Evolutionary conservation across 78 protist genomes (phyloP).

Genomic region (Dictyostelium purpureum): DNA sequence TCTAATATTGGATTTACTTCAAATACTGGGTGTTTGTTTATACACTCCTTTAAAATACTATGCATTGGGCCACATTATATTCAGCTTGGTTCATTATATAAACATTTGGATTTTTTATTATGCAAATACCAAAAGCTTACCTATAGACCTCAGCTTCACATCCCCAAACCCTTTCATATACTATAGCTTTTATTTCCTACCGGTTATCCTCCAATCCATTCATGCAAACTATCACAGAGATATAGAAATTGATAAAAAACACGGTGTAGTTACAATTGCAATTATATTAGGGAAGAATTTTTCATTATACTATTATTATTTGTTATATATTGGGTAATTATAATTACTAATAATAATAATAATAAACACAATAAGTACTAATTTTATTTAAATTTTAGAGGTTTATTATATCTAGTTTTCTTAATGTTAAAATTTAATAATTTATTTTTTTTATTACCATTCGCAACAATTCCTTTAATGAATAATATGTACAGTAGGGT

Average conservation of each 20-base stretch:
- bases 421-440: conserved; percentile 9
- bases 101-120: conserved; percentile 7
- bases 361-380: no score
- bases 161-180: neutral
- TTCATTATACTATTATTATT: neutral
- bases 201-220: neutral
- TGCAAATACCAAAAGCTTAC: neutral
- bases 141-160: neutral
- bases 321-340: neutral
- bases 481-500: neutral
- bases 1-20: neutral
- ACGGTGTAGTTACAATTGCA: neutral
- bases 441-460: conserved; percentile 9
- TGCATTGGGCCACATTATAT: neutral
- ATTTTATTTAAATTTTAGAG: neutral
- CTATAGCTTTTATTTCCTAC: conserved; percentile 1
- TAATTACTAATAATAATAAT: neutral
- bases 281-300: neutral
- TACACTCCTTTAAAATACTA: neutral
- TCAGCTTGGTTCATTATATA: neutral
- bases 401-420: neutral
- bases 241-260: conserved; percentile 3
- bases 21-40: neutral
- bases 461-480: neutral
- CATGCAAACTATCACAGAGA: conserved; percentile 17